Evolutionary conservation across 2,329 filamentous ascomycete genomes (phyloP).

Genomic region (Orbilia quercus): DNA sequence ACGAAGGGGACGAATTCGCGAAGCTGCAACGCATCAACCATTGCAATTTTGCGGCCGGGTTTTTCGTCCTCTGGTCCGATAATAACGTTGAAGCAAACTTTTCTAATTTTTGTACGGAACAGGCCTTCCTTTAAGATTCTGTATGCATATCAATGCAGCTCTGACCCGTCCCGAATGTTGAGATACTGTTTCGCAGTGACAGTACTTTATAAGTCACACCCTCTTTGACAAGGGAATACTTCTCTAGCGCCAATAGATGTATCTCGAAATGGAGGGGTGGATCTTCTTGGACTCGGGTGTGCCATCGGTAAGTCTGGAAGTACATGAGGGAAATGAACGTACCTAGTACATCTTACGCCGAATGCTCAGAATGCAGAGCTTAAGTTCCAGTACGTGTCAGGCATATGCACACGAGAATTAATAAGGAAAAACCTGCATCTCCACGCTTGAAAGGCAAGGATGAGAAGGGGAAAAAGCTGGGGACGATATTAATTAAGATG

Average conservation of each 20-base stretch:
- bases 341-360: constrained; percentile 21
- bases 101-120: constrained; percentile 12
- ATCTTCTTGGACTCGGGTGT: constrained; percentile 29
- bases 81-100: constrained; percentile 9
- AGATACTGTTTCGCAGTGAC: constrained; percentile 34
- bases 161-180: constrained; percentile 47
- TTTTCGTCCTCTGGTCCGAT: constrained; percentile 50
- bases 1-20: neutral
- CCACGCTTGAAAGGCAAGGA: constrained; percentile 52
- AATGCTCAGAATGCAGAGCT: constrained; percentile 13
- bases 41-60: neutral
- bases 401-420: no score
- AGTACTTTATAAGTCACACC: constrained; percentile 50
- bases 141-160: constrained; percentile 48
- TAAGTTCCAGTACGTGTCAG: constrained; percentile 27
- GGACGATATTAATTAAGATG: constrained; percentile 14
- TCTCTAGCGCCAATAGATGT: constrained; percentile 40
- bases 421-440: constrained; percentile 22
- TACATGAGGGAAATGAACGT: constrained; percentile 42
- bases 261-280: constrained; percentile 43
- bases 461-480: constrained; percentile 35
- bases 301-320: constrained; percentile 22
- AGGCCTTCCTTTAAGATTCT: constrained; percentile 20
- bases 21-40: constrained; percentile 18
- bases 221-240: constrained; percentile 42